These are phyloP conservation scores for Symbiodinium pilosum DNA, from an alignment of 73 alveolate species.

Conservation along the genomic window DNA sequence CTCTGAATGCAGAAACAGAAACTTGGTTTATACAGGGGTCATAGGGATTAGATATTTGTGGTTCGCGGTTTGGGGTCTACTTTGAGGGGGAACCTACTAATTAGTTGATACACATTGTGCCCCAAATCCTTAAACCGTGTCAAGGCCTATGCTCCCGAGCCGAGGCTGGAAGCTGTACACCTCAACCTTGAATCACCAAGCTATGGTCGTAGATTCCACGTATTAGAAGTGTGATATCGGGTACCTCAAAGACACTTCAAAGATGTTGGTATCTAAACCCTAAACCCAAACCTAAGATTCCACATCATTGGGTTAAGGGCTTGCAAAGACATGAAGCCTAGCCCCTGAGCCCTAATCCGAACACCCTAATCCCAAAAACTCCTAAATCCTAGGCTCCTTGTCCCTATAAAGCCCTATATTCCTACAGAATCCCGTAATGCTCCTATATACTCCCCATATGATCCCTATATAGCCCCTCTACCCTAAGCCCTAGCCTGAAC, in stretches of 20 bases:
- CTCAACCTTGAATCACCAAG: too few relatives aligned
- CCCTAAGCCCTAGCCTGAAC: background rate
- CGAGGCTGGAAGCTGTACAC: background rate
- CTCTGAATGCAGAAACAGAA: too few relatives aligned
- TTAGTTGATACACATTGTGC: too few relatives aligned
- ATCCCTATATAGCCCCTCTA: too few relatives aligned
- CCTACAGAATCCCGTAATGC: too few relatives aligned
- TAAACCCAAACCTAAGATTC: background rate
- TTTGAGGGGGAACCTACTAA: too few relatives aligned
- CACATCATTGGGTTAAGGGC: background rate
- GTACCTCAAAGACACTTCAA: background rate
- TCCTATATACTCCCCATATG: too few relatives aligned
- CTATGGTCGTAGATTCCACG: too few relatives aligned
- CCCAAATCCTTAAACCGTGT: background rate
- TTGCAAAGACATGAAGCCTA: background rate
- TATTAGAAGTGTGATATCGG: too few relatives aligned
- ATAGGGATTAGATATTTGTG: too few relatives aligned
- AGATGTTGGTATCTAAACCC: background rate
- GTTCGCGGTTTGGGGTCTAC: too few relatives aligned
- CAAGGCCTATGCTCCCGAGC: background rate
- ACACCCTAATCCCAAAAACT: background rate
- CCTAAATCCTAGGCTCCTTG: background rate
- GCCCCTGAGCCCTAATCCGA: background rate
- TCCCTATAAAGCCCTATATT: background rate
- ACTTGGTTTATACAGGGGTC: too few relatives aligned